Evolutionary conservation across 768 basidiomycete species (phyloP).

Genomic region (Suillus variegatus): DNA sequence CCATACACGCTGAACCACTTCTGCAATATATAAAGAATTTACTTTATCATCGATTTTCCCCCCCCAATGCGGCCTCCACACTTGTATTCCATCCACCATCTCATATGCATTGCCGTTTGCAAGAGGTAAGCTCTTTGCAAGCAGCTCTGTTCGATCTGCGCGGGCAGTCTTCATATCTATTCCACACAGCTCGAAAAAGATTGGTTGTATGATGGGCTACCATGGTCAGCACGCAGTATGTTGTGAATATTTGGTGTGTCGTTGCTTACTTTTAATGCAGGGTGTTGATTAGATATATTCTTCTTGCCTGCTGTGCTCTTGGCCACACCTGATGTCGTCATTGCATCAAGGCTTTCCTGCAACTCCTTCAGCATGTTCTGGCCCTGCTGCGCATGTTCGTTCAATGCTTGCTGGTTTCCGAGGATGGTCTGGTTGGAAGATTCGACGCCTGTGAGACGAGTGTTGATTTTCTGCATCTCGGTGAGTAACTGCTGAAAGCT

Average conservation of each 20-base stretch:
- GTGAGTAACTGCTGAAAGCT: too few relatives aligned
- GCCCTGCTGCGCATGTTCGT: too few relatives aligned
- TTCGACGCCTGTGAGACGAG: too few relatives aligned
- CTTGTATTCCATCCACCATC: neutral
- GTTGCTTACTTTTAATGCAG: neutral
- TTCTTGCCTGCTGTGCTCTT: neutral
- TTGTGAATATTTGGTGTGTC: neutral
- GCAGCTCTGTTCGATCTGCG: neutral
- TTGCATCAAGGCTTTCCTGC: too few relatives aligned
- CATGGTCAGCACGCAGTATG: neutral
- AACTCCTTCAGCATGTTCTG: too few relatives aligned
- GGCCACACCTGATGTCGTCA: too few relatives aligned
- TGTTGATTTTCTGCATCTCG: too few relatives aligned
- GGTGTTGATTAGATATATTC: conserved; percentile 3
- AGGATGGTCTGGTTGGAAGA: too few relatives aligned
- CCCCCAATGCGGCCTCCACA: neutral
- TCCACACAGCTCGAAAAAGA: conserved; percentile 1
- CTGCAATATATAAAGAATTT: neutral
- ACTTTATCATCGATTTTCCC: neutral
- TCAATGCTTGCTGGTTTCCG: too few relatives aligned
- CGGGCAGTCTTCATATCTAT: neutral
- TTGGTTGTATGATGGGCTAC: neutral
- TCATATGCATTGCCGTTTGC: neutral
- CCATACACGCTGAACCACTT: neutral
- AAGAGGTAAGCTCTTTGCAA: neutral